Conservation (phyloP, 148 eudicot genomes). For the Pouteria glomerata region DNA sequence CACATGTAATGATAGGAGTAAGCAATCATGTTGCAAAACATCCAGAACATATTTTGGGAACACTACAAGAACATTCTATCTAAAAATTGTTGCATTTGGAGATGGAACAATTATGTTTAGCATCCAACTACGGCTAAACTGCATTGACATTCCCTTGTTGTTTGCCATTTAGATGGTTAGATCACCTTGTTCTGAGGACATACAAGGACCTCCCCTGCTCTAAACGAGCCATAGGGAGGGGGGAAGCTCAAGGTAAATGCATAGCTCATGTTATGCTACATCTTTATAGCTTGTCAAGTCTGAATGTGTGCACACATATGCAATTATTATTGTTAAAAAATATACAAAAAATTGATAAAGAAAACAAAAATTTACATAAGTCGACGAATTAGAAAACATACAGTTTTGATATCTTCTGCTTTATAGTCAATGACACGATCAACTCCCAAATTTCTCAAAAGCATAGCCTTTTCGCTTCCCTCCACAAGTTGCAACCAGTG, state of each 20-base stretch:
- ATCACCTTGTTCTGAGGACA: no score
- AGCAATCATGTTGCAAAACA: not conserved
- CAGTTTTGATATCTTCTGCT: constrained; percentile 73
- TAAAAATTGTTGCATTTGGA: not conserved
- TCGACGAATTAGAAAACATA: constrained; percentile 15
- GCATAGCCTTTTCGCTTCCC: constrained; percentile 75
- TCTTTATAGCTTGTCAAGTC: no score
- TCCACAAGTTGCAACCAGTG: constrained; percentile 92
- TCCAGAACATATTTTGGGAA: not conserved
- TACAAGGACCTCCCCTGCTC: no score
- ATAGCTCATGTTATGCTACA: no score
- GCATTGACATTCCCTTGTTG: not conserved
- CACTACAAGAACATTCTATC: no score
- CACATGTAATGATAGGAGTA: not conserved
- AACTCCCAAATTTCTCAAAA: constrained; percentile 73
- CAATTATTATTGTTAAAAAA: no score
- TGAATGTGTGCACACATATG: no score
- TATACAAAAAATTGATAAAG: not conserved
- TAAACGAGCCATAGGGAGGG: no score
- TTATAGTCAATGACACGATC: constrained; percentile 91
- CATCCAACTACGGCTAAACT: not conserved
- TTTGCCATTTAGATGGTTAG: no score
- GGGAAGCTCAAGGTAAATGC: no score
- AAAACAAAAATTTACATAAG: not conserved
- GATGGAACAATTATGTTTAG: not conserved